Percentiles rank a stretch among this genome's conserved stretches.
Conservation (phyloP, 2,329 filamentous ascomycete genomes). For the Hypoxylon sp. region DNA sequence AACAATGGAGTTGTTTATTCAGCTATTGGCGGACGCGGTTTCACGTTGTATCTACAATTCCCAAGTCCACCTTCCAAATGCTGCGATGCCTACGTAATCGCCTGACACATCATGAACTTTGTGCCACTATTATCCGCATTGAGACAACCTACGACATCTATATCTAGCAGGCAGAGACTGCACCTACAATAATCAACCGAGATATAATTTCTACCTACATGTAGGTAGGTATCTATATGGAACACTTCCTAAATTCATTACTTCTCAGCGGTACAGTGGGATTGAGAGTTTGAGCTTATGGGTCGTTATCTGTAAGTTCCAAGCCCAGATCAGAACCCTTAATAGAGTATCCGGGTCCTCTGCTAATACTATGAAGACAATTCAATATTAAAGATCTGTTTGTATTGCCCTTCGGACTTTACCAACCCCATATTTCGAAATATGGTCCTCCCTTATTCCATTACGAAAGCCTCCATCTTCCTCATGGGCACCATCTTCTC, state of each 20-base stretch:
- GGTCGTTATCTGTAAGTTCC: not conserved
- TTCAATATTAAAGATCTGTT: not conserved
- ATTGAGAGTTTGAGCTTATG: not conserved
- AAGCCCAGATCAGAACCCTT: not conserved
- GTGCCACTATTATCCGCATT: not conserved
- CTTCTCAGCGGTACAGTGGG: too few species aligned
- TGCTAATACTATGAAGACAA: not conserved
- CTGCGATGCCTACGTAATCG: slow-evolving; percentile 9
- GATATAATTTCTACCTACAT: not conserved
- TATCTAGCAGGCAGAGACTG: not conserved
- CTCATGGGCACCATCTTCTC: slow-evolving; percentile 1
- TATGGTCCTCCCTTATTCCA: not conserved
- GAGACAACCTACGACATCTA: not conserved
- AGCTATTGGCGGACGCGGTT: not conserved
- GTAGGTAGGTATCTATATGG: too few species aligned
- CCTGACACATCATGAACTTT: not conserved
- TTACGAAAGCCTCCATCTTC: slow-evolving; percentile 11
- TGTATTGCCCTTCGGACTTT: not conserved
- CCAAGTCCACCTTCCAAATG: not conserved
- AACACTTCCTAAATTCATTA: not conserved
- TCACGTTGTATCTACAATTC: slow-evolving; percentile 8
- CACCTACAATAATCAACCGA: not conserved
- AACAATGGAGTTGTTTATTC: not conserved
- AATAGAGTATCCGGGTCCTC: too few species aligned
- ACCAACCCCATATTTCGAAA: too few species aligned